These are phyloP conservation scores for Lavandula angustifolia DNA, from an alignment of 257 asterid genomes.

Conservation along the genomic window DNA sequence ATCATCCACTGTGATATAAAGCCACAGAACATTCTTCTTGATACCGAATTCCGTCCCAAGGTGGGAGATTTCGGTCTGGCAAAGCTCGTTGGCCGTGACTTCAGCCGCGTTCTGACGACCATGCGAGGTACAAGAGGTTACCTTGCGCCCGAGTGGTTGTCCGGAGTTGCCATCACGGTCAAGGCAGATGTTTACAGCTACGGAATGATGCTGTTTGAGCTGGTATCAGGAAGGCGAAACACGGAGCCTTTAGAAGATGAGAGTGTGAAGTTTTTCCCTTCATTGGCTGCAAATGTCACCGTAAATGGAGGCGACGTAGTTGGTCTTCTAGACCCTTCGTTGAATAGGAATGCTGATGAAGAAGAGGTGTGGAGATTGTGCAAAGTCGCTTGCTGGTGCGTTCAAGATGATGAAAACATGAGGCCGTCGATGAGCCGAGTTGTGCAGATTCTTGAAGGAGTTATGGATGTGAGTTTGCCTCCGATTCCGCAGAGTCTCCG, in stretches of 20 bases:
- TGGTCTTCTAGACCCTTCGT: conserved; percentile 37
- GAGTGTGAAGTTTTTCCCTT: conserved; percentile 35
- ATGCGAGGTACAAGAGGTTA: conserved; percentile 54
- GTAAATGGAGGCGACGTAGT: conserved; percentile 37
- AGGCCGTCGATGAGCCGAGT: conserved; percentile 56
- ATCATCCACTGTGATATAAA: conserved; percentile 57
- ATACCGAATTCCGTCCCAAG: conserved; percentile 39
- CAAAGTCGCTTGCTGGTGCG: conserved; percentile 51
- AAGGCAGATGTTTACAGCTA: conserved; percentile 54
- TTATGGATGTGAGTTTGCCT: conserved; percentile 43
- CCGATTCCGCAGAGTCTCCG: conserved; percentile 52
- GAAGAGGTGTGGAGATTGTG: conserved; percentile 42
- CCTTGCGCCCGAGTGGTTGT: conserved; percentile 53
- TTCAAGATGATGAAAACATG: conserved; percentile 45
- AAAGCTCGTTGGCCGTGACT: conserved; percentile 53
- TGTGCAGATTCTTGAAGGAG: conserved; percentile 52
- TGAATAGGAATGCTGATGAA: conserved; percentile 31
- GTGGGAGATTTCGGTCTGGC: conserved; percentile 55
- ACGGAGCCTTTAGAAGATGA: conserved; percentile 34
- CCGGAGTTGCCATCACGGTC: conserved; percentile 48
- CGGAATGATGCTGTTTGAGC: conserved; percentile 52
- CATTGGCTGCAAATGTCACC: conserved; percentile 29
- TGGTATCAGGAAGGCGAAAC: conserved; percentile 48
- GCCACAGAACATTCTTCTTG: conserved; percentile 49
- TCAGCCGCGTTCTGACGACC: conserved; percentile 50